phyloP scores from a whole-genome alignment of 495 filamentous ascomycete genomes.

The Lasiosphaeria ovina region DNA sequence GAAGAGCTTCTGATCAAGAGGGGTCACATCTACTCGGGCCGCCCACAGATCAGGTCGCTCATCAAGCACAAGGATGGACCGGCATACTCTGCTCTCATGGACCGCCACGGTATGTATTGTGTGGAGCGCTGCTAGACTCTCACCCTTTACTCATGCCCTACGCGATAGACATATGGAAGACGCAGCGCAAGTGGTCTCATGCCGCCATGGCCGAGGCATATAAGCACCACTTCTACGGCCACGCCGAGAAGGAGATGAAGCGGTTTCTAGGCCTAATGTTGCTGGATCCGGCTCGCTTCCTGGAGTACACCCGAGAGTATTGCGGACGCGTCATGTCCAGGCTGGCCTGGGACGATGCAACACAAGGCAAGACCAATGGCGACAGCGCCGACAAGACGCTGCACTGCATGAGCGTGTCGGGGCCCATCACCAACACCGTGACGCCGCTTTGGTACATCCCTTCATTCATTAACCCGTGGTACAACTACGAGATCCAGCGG shows the following conservation, averaged over 20 bases:
- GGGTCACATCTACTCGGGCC: conserved; percentile 53
- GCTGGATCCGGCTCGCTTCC: conserved; percentile 45
- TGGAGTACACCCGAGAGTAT: conserved; percentile 44
- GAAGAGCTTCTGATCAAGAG: conserved; percentile 54
- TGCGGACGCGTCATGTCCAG: conserved; percentile 48
- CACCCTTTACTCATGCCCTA: not conserved
- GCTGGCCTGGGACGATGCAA: conserved; percentile 47
- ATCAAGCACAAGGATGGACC: conserved; percentile 48
- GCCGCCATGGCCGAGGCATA: conserved; percentile 49
- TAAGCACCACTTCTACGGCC: conserved; percentile 47
- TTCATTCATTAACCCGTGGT: conserved; percentile 43
- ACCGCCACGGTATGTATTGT: conserved; percentile 41
- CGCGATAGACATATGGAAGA: conserved; percentile 41
- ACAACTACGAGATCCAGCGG: conserved; percentile 41
- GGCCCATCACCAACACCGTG: conserved; percentile 47
- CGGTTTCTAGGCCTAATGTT: conserved; percentile 42
- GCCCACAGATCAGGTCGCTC: conserved; percentile 48
- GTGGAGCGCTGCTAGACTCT: not conserved
- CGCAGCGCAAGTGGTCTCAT: conserved; percentile 48
- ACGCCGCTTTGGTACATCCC: conserved; percentile 46
- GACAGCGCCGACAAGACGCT: conserved; percentile 46
- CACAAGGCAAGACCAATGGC: conserved; percentile 41
- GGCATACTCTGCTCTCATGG: conserved; percentile 48
- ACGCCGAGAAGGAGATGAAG: conserved; percentile 46
- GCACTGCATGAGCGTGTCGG: conserved; percentile 49